phyloP scores from a whole-genome alignment of 2,329 filamentous ascomycete species.

The Basipetospora chlamydospora region DNA sequence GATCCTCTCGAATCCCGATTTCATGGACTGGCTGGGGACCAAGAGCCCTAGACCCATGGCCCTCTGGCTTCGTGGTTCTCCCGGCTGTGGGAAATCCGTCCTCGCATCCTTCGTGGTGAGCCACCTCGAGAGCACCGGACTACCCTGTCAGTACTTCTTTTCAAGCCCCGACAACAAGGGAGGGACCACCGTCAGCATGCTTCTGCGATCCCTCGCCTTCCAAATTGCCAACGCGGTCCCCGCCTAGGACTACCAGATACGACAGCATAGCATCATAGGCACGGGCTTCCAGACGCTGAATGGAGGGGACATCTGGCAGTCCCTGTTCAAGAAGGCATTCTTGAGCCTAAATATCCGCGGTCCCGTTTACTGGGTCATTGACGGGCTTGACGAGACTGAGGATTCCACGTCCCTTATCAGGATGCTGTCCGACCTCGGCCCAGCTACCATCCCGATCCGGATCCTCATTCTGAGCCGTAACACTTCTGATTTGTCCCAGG shows the following conservation, averaged over 20 bases:
- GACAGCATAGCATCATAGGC: not conserved
- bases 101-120: not conserved
- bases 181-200: not conserved
- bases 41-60: no score
- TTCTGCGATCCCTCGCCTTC: not conserved
- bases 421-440: no score
- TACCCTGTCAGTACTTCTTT: not conserved
- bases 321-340: not conserved
- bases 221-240: not conserved
- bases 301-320: not conserved
- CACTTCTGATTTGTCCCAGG: no score
- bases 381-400: not conserved
- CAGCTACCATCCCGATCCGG: no score
- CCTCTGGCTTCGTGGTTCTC: no score
- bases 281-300: not conserved
- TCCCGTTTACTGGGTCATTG: not conserved
- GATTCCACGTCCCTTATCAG: not conserved
- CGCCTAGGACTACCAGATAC: no score
- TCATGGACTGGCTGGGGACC: no score
- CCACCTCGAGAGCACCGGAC: not conserved
- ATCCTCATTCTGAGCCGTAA: no score
- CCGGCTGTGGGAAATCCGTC: not conserved
- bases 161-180: not conserved
- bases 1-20: no score
- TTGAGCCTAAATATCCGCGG: not conserved